These are phyloP conservation scores for Ensete ventricosum DNA, from an alignment of 176 grass and related monocot genomes.

Conservation along the genomic window DNA sequence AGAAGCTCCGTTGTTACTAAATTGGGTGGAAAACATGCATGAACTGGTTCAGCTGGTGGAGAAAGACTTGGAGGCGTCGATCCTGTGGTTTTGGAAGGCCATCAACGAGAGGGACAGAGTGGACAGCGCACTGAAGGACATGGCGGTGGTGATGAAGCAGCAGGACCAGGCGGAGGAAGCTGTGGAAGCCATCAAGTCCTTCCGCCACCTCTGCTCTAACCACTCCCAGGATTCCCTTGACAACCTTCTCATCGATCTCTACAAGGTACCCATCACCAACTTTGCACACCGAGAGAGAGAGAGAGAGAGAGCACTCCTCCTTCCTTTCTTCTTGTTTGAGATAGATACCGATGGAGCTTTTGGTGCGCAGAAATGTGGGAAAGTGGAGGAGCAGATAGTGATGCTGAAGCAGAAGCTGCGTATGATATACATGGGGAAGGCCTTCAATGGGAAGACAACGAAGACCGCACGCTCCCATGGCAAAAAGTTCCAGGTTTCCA, in stretches of 20 bases:
- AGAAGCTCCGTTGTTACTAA: too few relatives aligned
- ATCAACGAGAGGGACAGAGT: constrained; percentile 2
- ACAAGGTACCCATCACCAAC: neutral
- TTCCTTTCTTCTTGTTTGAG: too few relatives aligned
- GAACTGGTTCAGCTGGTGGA: constrained; percentile 1
- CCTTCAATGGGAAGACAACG: constrained; percentile 77
- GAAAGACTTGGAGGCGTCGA: neutral
- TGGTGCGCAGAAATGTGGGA: constrained; percentile 55
- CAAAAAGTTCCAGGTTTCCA: constrained; percentile 92
- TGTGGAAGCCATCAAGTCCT: constrained; percentile 4
- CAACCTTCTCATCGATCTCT: constrained; percentile 6
- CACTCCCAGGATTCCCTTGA: constrained; percentile 2
- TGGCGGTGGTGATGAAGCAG: constrained; percentile 11
- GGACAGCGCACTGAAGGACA: constrained; percentile 4
- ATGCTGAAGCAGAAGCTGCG: constrained; percentile 81
- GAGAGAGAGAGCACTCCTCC: too few relatives aligned
- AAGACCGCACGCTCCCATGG: constrained; percentile 87
- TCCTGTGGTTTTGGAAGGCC: constrained; percentile 12
- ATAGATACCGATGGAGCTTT: neutral
- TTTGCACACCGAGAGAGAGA: too few relatives aligned
- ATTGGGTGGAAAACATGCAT: neutral
- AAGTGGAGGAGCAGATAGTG: constrained; percentile 73
- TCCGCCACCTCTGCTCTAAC: neutral
- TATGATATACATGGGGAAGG: constrained; percentile 71
- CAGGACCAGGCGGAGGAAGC: neutral